phyloP scores from a whole-genome alignment of 2,329 filamentous ascomycete species.

The Lasiodiplodia sp. region DNA sequence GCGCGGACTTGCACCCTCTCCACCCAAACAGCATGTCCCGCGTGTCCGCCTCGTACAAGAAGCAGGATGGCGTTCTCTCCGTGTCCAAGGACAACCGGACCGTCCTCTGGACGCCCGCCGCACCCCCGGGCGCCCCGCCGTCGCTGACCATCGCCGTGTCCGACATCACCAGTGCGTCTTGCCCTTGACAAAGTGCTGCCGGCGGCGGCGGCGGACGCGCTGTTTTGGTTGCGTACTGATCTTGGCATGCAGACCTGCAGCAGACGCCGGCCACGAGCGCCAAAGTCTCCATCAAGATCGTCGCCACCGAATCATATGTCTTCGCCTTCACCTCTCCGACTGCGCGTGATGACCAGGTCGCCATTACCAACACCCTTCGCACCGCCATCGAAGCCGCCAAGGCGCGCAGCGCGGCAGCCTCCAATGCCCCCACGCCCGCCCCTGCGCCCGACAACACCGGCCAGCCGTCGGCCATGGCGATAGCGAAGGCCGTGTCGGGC shows the following conservation, averaged over 20 bases:
- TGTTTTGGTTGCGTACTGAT: neutral
- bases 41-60: constrained; percentile 75
- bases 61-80: constrained; percentile 87
- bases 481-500: constrained; percentile 72
- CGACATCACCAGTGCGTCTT: constrained; percentile 76
- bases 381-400: constrained; percentile 77
- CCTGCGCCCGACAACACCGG: constrained; percentile 48
- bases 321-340: constrained; percentile 88
- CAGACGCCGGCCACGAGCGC: constrained; percentile 87
- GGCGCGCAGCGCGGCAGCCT: constrained; percentile 48
- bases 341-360: constrained; percentile 83
- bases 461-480: constrained; percentile 75
- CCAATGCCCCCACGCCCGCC: constrained; percentile 43
- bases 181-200: neutral
- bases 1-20: constrained; percentile 19
- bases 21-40: constrained; percentile 43
- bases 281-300: constrained; percentile 94
- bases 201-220: neutral
- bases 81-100: constrained; percentile 75
- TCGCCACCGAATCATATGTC: constrained; percentile 77
- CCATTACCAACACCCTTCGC: constrained; percentile 82
- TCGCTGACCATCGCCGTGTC: constrained; percentile 73
- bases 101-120: constrained; percentile 83
- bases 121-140: constrained; percentile 68
- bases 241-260: constrained; percentile 73